phyloP scores from a whole-genome alignment of 805 yeast species.

The Yarrowia hollandica region DNA sequence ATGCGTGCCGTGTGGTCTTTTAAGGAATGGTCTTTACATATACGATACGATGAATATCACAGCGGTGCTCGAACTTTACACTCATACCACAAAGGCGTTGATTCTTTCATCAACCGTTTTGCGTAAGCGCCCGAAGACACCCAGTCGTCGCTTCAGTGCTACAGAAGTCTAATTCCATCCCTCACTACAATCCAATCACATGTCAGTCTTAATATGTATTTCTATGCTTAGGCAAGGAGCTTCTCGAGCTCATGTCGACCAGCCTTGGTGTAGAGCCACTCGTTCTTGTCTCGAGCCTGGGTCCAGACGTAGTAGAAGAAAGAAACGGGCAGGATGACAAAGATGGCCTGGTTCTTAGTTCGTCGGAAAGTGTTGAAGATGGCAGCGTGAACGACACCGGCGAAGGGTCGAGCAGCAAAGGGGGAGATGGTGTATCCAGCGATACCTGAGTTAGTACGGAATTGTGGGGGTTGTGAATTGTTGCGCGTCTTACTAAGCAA shows the following conservation, averaged over 20 bases:
- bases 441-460: constrained; percentile 32
- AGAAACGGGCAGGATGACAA: constrained; percentile 71
- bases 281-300: constrained; percentile 82
- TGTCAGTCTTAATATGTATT: not conserved
- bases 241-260: constrained; percentile 56
- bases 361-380: constrained; percentile 94
- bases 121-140: too few relatives aligned
- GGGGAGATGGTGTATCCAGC: constrained; percentile 91
- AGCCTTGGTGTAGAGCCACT: constrained; percentile 92
- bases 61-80: too few relatives aligned
- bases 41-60: too few relatives aligned
- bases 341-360: constrained; percentile 80
- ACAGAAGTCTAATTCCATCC: too few relatives aligned
- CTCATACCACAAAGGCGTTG: too few relatives aligned
- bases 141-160: too few relatives aligned
- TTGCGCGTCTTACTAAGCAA: not conserved
- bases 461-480: not conserved
- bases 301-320: constrained; percentile 86
- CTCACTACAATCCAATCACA: too few relatives aligned
- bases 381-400: constrained; percentile 81
- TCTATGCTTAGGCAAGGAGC: not conserved
- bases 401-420: constrained; percentile 87
- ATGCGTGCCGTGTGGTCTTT: too few relatives aligned
- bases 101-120: too few relatives aligned
- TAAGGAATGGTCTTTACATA: too few relatives aligned